phyloP scores from a whole-genome alignment of 345 rosid species.

The Excoecaria agallocha region DNA sequence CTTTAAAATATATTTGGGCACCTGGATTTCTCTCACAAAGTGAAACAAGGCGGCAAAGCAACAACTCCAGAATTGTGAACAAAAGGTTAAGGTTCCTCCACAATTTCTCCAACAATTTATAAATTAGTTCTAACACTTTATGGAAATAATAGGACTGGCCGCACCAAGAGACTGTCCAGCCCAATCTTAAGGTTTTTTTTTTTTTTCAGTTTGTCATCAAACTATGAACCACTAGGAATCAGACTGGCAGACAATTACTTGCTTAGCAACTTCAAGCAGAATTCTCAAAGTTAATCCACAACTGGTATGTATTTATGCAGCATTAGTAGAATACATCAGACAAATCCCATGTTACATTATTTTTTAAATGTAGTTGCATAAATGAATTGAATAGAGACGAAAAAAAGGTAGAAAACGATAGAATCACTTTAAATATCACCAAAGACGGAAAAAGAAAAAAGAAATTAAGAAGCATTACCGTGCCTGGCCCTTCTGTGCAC shows the following conservation, averaged over 20 bases:
- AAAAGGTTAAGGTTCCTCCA: background rate
- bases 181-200: too few species aligned
- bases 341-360: background rate
- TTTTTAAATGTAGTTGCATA: too few species aligned
- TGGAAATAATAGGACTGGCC: background rate
- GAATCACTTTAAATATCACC: background rate
- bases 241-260: background rate
- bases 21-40: background rate
- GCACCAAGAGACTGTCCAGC: background rate
- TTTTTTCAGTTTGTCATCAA: background rate
- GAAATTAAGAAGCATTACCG: constrained; percentile 50
- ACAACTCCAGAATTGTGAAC: background rate
- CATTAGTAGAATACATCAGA: background rate
- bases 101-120: background rate
- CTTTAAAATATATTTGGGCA: background rate
- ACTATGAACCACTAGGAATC: background rate
- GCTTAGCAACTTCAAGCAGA: background rate
- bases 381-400: too few species aligned
- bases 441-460: constrained; percentile 7
- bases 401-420: background rate
- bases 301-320: background rate
- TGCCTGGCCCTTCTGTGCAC: constrained; percentile 98
- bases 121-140: background rate
- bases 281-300: background rate
- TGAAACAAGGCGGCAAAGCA: background rate